Conservation (phyloP, 2,329 filamentous ascomycete species). For the Nemania sp. region DNA sequence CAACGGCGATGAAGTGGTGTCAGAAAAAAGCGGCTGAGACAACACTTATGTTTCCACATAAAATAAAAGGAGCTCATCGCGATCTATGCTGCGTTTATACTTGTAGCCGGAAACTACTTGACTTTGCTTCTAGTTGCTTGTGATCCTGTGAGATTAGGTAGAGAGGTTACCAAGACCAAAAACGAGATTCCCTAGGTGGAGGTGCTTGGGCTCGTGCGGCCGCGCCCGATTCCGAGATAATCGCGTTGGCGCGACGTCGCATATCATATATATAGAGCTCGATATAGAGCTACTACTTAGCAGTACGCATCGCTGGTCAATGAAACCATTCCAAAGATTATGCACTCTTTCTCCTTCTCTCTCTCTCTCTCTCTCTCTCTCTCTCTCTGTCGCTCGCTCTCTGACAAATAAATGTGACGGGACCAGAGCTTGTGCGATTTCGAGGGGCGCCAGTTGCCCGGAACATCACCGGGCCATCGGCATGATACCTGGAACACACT, state of each 20-base stretch:
- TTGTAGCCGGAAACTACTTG: neutral
- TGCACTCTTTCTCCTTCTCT: too few species aligned
- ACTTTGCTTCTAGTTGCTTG: neutral
- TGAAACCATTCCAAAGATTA: neutral
- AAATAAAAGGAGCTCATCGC: neutral
- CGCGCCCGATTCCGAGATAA: neutral
- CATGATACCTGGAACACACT: neutral
- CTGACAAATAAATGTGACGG: neutral
- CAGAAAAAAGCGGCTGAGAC: neutral
- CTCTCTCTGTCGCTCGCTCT: too few species aligned
- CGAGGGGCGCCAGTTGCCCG: too few species aligned
- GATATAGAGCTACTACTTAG: neutral
- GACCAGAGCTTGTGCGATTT: neutral
- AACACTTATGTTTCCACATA: slow-evolving; percentile 8
- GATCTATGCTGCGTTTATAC: neutral
- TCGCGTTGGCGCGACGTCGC: neutral
- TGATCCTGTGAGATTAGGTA: neutral
- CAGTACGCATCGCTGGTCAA: neutral
- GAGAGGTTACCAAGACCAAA: neutral
- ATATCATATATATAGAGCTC: neutral
- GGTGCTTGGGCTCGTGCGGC: neutral
- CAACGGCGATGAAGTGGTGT: neutral
- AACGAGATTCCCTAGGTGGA: neutral
- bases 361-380: too few species aligned
- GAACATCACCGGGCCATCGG: neutral